phyloP scores from a whole-genome alignment of 257 asterid species.

The Echium plantagineum region DNA sequence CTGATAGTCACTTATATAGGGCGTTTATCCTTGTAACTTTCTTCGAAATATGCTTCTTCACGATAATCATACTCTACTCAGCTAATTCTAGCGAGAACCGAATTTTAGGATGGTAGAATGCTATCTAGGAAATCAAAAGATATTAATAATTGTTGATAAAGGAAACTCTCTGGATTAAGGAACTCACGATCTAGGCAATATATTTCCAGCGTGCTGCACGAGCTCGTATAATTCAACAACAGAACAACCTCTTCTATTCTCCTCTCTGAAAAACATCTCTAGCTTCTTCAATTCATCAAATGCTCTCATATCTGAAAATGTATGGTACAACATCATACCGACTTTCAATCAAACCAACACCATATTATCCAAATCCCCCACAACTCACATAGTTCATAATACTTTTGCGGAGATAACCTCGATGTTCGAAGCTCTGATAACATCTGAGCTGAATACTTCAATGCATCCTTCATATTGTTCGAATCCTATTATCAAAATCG shows the following conservation, averaged over 20 bases:
- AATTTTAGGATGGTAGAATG: too few relatives aligned
- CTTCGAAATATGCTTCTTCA: too few relatives aligned
- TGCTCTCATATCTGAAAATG: slow-evolving; percentile 84
- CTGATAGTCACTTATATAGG: too few relatives aligned
- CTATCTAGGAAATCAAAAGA: background rate
- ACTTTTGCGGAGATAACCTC: slow-evolving; percentile 95
- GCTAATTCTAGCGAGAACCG: too few relatives aligned
- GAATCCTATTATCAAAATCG: slow-evolving; percentile 49
- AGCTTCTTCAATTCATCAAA: slow-evolving; percentile 94
- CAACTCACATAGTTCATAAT: slow-evolving; percentile 85
- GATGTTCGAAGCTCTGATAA: slow-evolving; percentile 98
- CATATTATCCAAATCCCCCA: background rate
- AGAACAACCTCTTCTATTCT: slow-evolving; percentile 77
- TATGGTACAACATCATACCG: background rate
- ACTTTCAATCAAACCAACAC: background rate
- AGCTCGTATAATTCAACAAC: slow-evolving; percentile 93
- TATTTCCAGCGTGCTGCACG: slow-evolving; percentile 98
- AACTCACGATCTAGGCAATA: slow-evolving; percentile 86
- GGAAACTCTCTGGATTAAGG: background rate
- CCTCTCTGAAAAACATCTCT: slow-evolving; percentile 87
- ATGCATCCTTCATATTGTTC: slow-evolving; percentile 86
- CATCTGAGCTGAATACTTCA: slow-evolving; percentile 97
- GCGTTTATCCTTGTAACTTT: too few relatives aligned
- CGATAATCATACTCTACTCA: too few relatives aligned
- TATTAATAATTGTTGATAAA: background rate